A percentile compares a stretch with the other conserved stretches of the same genome.
Evolutionary conservation across 495 filamentous ascomycete species (phyloP).

Genomic region (Aspergillus avenaceus): DNA sequence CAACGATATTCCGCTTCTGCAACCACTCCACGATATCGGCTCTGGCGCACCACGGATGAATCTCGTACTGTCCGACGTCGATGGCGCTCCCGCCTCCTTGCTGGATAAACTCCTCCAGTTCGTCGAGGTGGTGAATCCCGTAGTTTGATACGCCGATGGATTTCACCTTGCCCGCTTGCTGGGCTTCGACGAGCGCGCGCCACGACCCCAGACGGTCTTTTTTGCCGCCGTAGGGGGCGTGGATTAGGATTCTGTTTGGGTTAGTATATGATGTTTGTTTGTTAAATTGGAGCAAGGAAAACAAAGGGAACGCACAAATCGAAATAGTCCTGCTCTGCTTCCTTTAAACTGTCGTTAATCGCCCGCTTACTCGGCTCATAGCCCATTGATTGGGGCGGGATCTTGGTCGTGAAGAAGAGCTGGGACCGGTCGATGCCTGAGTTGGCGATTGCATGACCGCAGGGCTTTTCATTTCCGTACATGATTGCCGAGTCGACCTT

Average conservation of each 20-base stretch:
- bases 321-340: conserved; percentile 52
- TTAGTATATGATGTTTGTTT: neutral
- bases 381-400: conserved; percentile 46
- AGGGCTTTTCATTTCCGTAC: conserved; percentile 53
- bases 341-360: conserved; percentile 27
- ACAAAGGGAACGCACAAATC: conserved; percentile 47
- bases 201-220: conserved; percentile 43
- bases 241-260: conserved; percentile 42
- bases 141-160: conserved; percentile 56
- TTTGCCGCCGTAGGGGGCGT: conserved; percentile 52
- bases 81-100: conserved; percentile 70
- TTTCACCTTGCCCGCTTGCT: conserved; percentile 42
- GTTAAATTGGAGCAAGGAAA: neutral
- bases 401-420: conserved; percentile 56
- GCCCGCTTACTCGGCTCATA: conserved; percentile 43
- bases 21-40: conserved; percentile 76
- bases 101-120: conserved; percentile 68
- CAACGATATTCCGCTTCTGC: conserved; percentile 57
- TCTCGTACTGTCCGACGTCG: conserved; percentile 79
- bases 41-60: conserved; percentile 80
- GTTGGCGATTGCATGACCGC: conserved; percentile 42
- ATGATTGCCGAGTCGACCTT: conserved; percentile 57
- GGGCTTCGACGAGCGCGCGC: conserved; percentile 50
- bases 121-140: conserved; percentile 52
- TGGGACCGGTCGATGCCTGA: conserved; percentile 40